Percentiles rank a stretch among this genome's conserved stretches.
Evolutionary conservation across 441 rosid genomes (phyloP).

Genomic region (Geranium incanum): DNA sequence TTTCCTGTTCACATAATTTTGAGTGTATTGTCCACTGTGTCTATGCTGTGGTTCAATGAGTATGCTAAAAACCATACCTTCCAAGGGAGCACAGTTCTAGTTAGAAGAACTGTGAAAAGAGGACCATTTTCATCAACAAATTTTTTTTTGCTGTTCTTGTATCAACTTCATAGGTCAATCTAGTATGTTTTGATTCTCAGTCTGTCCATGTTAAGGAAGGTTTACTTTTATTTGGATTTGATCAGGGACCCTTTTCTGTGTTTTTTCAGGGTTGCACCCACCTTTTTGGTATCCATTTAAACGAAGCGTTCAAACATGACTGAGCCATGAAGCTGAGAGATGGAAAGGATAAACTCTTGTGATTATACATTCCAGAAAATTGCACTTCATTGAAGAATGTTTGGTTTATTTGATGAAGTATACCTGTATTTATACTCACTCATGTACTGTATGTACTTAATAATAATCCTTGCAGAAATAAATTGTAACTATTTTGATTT

Average conservation of each 20-base stretch:
- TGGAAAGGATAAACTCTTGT: not conserved
- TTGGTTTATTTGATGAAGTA: not conserved
- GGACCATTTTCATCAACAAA: not conserved
- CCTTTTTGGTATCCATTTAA: not conserved
- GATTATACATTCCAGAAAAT: not conserved
- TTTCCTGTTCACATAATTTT: too few relatives aligned
- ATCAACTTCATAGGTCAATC: not conserved
- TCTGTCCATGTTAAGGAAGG: not conserved
- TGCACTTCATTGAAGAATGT: not conserved
- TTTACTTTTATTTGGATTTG: not conserved
- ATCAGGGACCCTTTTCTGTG: not conserved
- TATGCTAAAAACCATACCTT: not conserved
- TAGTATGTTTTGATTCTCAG: not conserved
- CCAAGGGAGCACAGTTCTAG: not conserved
- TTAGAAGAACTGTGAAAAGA: not conserved
- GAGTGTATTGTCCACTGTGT: too few relatives aligned
- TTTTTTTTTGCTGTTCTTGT: not conserved
- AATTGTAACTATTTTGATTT: not conserved
- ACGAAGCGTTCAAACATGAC: not conserved
- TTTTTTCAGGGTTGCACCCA: not conserved
- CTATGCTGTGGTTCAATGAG: too few relatives aligned
- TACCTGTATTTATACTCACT: not conserved
- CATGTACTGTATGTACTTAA: not conserved
- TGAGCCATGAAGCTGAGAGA: not conserved
- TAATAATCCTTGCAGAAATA: not conserved